Evolutionary conservation across 495 filamentous ascomycete genomes (phyloP), one percentile per base, ranked within the genome.

Genomic region (Lasiosphaeria hispida): DNA sequence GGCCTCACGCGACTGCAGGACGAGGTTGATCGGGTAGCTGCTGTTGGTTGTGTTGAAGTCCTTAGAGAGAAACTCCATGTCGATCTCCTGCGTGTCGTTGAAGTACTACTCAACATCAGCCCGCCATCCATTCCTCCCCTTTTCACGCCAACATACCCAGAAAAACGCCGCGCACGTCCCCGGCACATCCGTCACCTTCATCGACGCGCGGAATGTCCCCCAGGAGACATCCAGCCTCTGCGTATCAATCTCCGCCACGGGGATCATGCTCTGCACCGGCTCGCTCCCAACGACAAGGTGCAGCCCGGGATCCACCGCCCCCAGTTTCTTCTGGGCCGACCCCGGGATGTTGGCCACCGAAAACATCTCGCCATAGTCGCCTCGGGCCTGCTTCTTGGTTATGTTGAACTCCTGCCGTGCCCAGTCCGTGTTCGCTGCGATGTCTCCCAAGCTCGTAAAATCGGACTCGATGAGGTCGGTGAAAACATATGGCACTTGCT

Each of bases 141-240:
- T 33, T 7, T 8, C 6, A 35, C 4, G 13, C 13, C 0, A 45
- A 66, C 76, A 34, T 73, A 90, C 85, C 85, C 86, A 91, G 67
- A 91, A 92, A 67, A 91, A 91, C 13, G 88, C 86, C 17, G 78
- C 83, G 69, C 88, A 92, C 8, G 88, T 91, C 11, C 88, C 88
- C 23, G 72, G 63, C 5, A 79, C 62, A 53, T 63, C 63, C 1
- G 85, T 80, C 39, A 85, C 61, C 72, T 83, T 87, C 69, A 91
- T 84, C 35, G 79, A 80, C 3, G 84, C 82, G 10, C 88, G 73
- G 60, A 87, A 90, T 48, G 78, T 85, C 2, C 89, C 88, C 62
- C 80, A 87, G 8, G 78, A 63, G 64, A 88, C 72, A 64, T 91
- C 85, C n/a, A 67, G 54, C 34, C 85, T 70, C 4, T 66, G 60